These are phyloP conservation scores for Coemansia sp. DNA, from an alignment of 192 early-diverging fungal species.

Conservation along the genomic window DNA sequence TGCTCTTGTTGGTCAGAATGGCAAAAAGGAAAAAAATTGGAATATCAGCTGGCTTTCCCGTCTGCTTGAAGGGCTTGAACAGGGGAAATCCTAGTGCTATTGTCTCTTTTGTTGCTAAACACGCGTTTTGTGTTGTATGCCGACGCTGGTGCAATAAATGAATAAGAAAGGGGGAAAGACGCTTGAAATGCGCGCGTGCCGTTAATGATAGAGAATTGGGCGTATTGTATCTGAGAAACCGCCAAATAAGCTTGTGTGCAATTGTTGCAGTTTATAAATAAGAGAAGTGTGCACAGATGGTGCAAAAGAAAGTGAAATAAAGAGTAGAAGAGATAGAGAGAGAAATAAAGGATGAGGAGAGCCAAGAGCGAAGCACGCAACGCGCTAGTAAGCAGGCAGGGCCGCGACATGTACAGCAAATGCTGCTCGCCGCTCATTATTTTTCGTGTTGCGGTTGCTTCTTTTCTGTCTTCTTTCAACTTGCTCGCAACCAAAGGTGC, in stretches of 20 bases:
- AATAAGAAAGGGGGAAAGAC: not conserved
- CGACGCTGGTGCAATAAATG: slow-evolving; percentile 4
- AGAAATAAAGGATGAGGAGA: not conserved
- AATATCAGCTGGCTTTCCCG: not conserved
- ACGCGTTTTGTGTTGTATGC: too few species aligned
- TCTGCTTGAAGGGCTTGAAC: not conserved
- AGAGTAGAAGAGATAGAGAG: slow-evolving; percentile 1
- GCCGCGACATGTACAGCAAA: too few species aligned
- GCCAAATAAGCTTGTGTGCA: not conserved
- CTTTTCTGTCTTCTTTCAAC: too few species aligned
- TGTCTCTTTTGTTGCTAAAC: too few species aligned
- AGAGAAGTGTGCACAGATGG: not conserved
- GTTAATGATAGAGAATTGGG: too few species aligned
- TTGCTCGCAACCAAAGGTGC: too few species aligned
- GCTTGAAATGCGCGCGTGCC: too few species aligned
- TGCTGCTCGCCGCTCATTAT: too few species aligned
- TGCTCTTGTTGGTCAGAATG: slow-evolving; percentile 3
- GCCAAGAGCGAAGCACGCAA: too few species aligned
- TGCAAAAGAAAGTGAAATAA: not conserved
- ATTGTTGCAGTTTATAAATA: slow-evolving; percentile 1
- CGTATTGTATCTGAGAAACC: slow-evolving; percentile 1
- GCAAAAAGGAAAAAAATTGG: not conserved
- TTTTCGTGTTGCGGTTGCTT: too few species aligned
- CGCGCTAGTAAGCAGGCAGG: too few species aligned
- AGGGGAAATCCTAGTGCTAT: too few species aligned